A percentile compares a stretch with the other conserved stretches of the same genome.
These are phyloP conservation scores for Citrullus mucosospermus DNA, from an alignment of 306 rosid species.

Conservation along the genomic window DNA sequence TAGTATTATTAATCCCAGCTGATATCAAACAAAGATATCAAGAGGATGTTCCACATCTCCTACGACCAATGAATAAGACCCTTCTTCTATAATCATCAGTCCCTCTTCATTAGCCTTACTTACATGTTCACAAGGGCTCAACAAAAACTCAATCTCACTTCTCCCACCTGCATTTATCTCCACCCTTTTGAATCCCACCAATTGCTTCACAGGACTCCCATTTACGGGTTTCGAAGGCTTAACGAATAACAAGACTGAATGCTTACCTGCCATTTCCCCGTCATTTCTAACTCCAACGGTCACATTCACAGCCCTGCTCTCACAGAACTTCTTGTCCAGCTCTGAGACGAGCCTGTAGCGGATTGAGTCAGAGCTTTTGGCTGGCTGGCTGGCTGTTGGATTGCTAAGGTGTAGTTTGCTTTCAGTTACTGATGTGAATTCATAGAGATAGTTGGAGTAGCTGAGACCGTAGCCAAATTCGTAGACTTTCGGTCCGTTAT, in stretches of 20 bases:
- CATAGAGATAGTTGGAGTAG: conserved; percentile 54
- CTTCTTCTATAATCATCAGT: conserved; percentile 58
- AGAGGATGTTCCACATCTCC: conserved; percentile 64
- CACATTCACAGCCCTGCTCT: conserved; percentile 34
- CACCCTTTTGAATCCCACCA: conserved; percentile 62
- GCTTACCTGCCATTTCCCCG: conserved; percentile 70
- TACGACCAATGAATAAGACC: conserved; percentile 51
- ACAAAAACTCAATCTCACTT: conserved; percentile 33
- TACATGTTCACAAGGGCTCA: conserved; percentile 73
- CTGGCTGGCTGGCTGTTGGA: conserved; percentile 25
- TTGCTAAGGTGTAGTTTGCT: conserved; percentile 46
- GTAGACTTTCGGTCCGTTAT: conserved; percentile 51
- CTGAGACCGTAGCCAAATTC: conserved; percentile 87
- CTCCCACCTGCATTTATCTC: conserved; percentile 46
- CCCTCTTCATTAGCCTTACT: conserved; percentile 68
- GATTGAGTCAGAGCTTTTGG: conserved; percentile 29
- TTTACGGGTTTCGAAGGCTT: conserved; percentile 17
- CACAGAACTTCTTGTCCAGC: conserved; percentile 36
- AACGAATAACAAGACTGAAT: conserved; percentile 53
- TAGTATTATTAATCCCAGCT: neutral
- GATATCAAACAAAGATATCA: conserved; percentile 35
- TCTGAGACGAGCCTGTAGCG: conserved; percentile 45
- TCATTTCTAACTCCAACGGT: conserved; percentile 39
- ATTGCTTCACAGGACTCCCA: conserved; percentile 46
- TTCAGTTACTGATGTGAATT: conserved; percentile 32